These are phyloP conservation scores for Diaporthe australafricana DNA, from an alignment of 2,329 filamentous ascomycete genomes.

Conservation along the genomic window DNA sequence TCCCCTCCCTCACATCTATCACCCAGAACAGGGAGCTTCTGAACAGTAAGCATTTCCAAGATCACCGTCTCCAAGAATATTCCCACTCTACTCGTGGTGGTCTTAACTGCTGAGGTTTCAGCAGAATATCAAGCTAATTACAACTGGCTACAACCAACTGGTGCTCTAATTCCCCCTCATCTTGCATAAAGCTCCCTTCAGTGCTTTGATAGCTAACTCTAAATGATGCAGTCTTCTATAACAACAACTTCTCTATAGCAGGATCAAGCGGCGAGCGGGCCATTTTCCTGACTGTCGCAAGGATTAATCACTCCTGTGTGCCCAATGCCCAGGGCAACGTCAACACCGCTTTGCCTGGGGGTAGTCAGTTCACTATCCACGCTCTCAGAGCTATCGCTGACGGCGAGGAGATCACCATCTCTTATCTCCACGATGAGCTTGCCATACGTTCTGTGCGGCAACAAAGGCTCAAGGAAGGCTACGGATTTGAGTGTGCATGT, in stretches of 20 bases:
- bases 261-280: neutral
- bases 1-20: neutral
- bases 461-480: neutral
- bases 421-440: neutral
- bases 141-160: no score
- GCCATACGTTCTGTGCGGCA: neutral
- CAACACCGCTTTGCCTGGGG: conserved; percentile 1
- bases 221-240: no score
- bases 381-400: neutral
- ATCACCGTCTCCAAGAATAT: no score
- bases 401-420: conserved; percentile 13
- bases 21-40: neutral
- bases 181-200: no score
- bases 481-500: conserved; percentile 8
- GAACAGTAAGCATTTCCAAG: no score
- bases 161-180: no score
- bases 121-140: no score
- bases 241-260: conserved; percentile 1
- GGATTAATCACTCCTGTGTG: conserved; percentile 6
- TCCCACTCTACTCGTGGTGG: no score
- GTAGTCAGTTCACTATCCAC: neutral
- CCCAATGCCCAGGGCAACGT: conserved; percentile 1
- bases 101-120: no score
- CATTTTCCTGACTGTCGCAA: neutral
- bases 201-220: no score